Evolutionary conservation across 2,329 filamentous ascomycete genomes (phyloP).

Genomic region (Claviceps fusiformis): DNA sequence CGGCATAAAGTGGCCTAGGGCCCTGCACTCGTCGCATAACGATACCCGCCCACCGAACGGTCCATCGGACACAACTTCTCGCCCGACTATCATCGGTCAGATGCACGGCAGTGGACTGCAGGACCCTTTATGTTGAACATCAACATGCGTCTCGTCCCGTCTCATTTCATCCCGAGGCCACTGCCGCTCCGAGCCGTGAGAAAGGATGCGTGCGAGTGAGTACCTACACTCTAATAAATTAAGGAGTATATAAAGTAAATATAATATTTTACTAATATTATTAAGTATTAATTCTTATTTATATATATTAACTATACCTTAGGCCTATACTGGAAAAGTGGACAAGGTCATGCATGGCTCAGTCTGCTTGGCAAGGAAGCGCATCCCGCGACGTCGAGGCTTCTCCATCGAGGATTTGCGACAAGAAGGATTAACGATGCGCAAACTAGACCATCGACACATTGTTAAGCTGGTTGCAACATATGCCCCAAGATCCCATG

Average conservation of each 20-base stretch:
- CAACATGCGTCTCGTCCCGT: no score
- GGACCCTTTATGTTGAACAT: no score
- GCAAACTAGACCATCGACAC: constrained; percentile 32
- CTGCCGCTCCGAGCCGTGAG: no score
- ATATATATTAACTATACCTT: no score
- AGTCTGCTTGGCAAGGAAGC: constrained; percentile 33
- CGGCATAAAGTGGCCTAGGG: no score
- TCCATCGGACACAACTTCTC: background rate
- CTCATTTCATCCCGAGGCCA: no score
- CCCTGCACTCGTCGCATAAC: background rate
- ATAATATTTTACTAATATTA: no score
- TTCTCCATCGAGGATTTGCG: constrained; percentile 27
- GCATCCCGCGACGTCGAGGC: constrained; percentile 22
- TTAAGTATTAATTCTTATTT: no score
- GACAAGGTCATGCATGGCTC: constrained; percentile 27
- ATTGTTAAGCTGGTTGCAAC: constrained; percentile 34
- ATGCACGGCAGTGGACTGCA: background rate
- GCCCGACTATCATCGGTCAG: background rate
- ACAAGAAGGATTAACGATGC: constrained; percentile 33
- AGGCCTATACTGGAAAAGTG: no score
- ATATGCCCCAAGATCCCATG: constrained; percentile 26
- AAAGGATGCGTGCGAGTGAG: no score
- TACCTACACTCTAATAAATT: no score
- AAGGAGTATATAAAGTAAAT: no score
- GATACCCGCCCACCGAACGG: background rate